phyloP scores from a whole-genome alignment of 2,329 filamentous ascomycete genomes.

The Talaromyces amestolkiae region DNA sequence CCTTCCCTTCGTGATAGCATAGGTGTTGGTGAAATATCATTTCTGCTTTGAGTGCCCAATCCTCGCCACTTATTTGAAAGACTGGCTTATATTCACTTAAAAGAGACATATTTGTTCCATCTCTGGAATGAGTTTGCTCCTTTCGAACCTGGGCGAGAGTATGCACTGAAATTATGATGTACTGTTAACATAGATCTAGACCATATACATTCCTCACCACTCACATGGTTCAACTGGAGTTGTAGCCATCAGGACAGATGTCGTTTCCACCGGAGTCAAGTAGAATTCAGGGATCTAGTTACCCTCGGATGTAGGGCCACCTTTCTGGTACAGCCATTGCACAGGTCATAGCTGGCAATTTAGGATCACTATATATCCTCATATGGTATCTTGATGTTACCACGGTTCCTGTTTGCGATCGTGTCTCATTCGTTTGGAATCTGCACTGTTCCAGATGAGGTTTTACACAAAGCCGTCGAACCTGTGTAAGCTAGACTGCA shows the following conservation, averaged over 20 bases:
- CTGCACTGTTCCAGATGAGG: too few species aligned
- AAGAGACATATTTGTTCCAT: not conserved
- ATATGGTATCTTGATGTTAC: too few species aligned
- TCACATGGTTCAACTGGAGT: not conserved
- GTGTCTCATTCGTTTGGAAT: too few species aligned
- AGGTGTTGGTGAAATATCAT: not conserved
- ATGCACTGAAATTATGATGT: not conserved
- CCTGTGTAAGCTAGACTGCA: too few species aligned
- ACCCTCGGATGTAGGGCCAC: too few species aligned
- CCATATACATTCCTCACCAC: not conserved
- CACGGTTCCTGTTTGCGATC: too few species aligned
- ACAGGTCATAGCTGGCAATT: too few species aligned
- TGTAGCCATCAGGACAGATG: not conserved
- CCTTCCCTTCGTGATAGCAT: not conserved
- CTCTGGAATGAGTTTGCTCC: not conserved
- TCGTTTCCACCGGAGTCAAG: not conserved
- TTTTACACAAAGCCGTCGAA: too few species aligned
- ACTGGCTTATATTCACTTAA: not conserved
- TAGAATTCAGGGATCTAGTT: too few species aligned
- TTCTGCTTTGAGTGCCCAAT: not conserved
- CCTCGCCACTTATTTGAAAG: not conserved
- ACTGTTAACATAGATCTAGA: not conserved
- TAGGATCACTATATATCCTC: too few species aligned
- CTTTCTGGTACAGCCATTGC: too few species aligned
- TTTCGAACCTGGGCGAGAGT: not conserved